Base-by-base conservation (phyloP, 2,329 filamentous ascomycete species). In the Sporothrix pallida region DNA sequence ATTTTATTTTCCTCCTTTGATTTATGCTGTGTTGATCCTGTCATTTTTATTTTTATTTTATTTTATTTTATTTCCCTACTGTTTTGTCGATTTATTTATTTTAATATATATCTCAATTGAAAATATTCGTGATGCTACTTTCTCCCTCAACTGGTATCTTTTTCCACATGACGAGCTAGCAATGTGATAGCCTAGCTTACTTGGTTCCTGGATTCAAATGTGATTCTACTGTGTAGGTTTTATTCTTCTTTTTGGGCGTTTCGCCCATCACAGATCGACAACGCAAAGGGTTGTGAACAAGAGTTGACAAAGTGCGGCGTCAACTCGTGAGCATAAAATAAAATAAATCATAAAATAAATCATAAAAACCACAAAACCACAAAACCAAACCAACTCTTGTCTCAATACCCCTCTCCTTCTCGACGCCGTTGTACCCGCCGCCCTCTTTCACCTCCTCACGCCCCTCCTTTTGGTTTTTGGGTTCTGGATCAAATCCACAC, bases 221-320 rank as follows among this genome's bases (percentile, higher is more conserved):
- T 37, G 13, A 8, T 54, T 65, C 58, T 50, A n/a, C n/a, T n/a
- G n/a, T n/a, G n/a, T n/a, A 17, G 56, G 56, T 37, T 23, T 17
- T 65, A 26, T n/a, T 44, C 37, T 48, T 67, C 13, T 20, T 20
- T 58, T 10, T 72, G 71, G 60, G 71, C 72, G 75, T 74, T 74
- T 75, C 70, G 75, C 56, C 48, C 69, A 76, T 74, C 75, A 74
- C 23, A 65, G 72, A 75, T 74, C 74, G 26, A 52, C 71, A 56
- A 31, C 20, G 20, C 46, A 37, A 10, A 9, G 23, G 65, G 46
- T 31, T 68, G 65, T 52, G 37, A 68, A 68, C 46, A 42, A 69
- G 23, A 46, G 1, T 1, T 5, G 15, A 26, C n/a, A 20, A 10
- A 3, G 4, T 37, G 7, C 31, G 31, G 31, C 31, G 3, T 37